Conservation (phyloP, 2,329 filamentous ascomycete species). For the Trichoderma lentiforme region DNA sequence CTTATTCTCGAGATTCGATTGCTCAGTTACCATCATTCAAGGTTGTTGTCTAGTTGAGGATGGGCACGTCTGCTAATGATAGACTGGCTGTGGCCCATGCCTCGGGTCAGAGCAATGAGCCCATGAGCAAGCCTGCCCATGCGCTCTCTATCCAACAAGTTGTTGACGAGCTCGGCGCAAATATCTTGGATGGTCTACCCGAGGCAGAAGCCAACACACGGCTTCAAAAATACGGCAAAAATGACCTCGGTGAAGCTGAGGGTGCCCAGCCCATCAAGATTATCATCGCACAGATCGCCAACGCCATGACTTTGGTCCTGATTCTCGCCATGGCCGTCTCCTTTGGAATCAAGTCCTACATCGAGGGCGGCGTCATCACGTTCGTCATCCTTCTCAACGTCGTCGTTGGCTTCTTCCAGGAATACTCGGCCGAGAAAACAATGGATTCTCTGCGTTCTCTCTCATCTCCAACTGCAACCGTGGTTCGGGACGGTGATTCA, state of each 20-base stretch:
- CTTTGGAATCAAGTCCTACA: not conserved
- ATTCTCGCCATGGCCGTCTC: constrained; percentile 40
- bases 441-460: constrained; percentile 47
- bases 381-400: constrained; percentile 58
- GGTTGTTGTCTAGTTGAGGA: not conserved
- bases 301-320: constrained; percentile 64
- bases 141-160: not conserved
- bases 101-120: not conserved
- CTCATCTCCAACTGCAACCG: constrained; percentile 43
- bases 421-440: constrained; percentile 47
- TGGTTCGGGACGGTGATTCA: constrained; percentile 41
- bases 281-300: constrained; percentile 62
- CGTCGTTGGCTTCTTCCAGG: constrained; percentile 47
- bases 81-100: not conserved
- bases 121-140: not conserved
- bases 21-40: too few relatives aligned
- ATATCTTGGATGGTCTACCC: not conserved
- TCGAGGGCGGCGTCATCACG: constrained; percentile 23
- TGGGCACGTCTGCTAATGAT: not conserved
- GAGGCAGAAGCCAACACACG: not conserved
- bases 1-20: not conserved
- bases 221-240: not conserved
- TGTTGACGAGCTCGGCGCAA: not conserved
- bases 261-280: constrained; percentile 62
- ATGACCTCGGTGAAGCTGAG: constrained; percentile 40